phyloP scores from a whole-genome alignment of 305 asterid genomes.

The Ilex paraguariensis region DNA sequence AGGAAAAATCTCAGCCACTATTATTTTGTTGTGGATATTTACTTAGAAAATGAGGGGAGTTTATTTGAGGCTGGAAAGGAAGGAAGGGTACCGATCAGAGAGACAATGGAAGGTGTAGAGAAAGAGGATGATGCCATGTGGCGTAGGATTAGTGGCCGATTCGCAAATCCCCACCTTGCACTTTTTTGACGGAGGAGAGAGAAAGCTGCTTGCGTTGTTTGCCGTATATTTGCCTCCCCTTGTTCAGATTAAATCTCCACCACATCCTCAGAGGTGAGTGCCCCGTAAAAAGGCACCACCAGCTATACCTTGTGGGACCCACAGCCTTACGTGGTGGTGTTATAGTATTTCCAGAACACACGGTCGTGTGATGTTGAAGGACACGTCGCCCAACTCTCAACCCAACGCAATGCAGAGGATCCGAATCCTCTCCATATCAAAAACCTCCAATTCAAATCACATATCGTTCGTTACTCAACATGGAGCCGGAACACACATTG shows the following conservation, averaged over 20 bases:
- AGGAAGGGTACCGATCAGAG: slow-evolving; percentile 17
- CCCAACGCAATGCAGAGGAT: too few relatives aligned
- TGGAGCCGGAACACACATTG: too few relatives aligned
- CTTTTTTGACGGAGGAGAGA: slow-evolving; percentile 29
- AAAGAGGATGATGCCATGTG: slow-evolving; percentile 41
- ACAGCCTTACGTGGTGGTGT: too few relatives aligned
- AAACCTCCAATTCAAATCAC: too few relatives aligned
- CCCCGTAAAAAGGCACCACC: too few relatives aligned
- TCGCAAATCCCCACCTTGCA: slow-evolving; percentile 40
- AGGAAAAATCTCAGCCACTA: slow-evolving; percentile 75
- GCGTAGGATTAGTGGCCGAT: slow-evolving; percentile 33
- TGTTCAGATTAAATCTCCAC: neutral
- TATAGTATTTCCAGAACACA: too few relatives aligned
- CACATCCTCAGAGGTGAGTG: neutral
- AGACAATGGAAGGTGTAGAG: slow-evolving; percentile 2
- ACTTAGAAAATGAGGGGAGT: slow-evolving; percentile 21
- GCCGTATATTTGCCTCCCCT: neutral
- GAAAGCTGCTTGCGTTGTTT: neutral
- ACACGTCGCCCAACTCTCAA: too few relatives aligned
- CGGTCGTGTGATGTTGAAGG: too few relatives aligned
- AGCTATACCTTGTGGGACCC: too few relatives aligned
- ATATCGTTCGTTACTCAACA: too few relatives aligned
- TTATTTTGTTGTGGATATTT: slow-evolving; percentile 19
- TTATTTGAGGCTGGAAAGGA: slow-evolving; percentile 55
- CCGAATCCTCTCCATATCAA: too few relatives aligned